Evolutionary conservation across 1,284 basidiomycete genomes (phyloP), one percentile per base, ranked within the genome.

Genomic region (Malassezia slooffiae): DNA sequence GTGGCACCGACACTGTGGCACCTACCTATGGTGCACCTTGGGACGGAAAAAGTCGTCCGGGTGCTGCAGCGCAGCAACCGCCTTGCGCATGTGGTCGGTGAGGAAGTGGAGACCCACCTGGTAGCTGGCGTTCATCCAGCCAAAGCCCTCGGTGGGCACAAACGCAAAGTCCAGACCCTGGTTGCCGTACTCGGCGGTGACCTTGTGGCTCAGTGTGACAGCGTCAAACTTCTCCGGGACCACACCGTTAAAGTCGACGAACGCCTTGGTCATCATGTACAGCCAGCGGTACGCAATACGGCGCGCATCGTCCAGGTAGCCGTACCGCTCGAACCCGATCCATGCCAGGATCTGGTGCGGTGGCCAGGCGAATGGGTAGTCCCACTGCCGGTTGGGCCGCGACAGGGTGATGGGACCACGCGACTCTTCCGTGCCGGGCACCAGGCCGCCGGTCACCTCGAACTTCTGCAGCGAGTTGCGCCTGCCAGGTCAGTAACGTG

Each of bases 201-300:
- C 90, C 48, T 95, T 76, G 72, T 95, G 90, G 3, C 85, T 89
- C 16, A 91, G 76, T 68, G 82, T 85, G 57, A 96, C 91, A 0
- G 89, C 91, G 63, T 97, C 90, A 68, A 95, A 96, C 78, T 96
- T 96, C 74, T 96, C 90, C 0, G 90, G 88, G 3, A 96, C 89
- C 29, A 93, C 85, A 12, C 90, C 90, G 67, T 95, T 95, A 72
- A 93, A 93, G 72, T 95, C 87, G 42, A 67, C 65, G 42, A 69
- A 67, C 7, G 66, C 62, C 3, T 57, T 39, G 3, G 55, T 61
- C 55, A 67, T 63, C 88, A 97, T 93, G 75, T 95, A 96, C 15
- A 93, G 76, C 81, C 87, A 97, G 45, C 91, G 76, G 73, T 97
- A 97, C 0, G 91, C 84, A 38, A 96, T 74, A 31, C 93, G 77